Conservation (phyloP, 2,329 filamentous ascomycete genomes). For the Neofusicoccum cordaticola region DNA sequence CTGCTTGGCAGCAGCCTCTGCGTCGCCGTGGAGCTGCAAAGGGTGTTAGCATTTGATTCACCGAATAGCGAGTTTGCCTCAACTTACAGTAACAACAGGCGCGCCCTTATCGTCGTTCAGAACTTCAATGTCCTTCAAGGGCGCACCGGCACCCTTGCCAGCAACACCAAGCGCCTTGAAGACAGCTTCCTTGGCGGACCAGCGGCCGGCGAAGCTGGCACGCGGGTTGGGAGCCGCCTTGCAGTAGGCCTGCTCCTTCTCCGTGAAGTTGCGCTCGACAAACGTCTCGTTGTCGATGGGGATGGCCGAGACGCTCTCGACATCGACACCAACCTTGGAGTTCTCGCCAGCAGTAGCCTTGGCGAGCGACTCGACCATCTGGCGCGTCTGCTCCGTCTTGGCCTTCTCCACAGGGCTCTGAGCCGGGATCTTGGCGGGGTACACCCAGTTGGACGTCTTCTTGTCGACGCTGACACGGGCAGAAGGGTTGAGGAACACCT, state of each 20-base stretch:
- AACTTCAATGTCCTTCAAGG: conserved; percentile 94
- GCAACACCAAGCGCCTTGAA: conserved; percentile 93
- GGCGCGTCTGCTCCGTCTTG: conserved; percentile 61
- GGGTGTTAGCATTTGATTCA: conserved; percentile 11
- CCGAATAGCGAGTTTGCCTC: background rate
- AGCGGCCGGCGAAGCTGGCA: conserved; percentile 89
- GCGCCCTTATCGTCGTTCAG: conserved; percentile 75
- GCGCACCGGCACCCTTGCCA: conserved; percentile 83
- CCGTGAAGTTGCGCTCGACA: conserved; percentile 90
- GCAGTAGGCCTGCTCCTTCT: conserved; percentile 82
- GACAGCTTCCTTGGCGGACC: conserved; percentile 97
- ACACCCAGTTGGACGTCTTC: conserved; percentile 78
- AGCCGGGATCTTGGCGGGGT: conserved; percentile 60
- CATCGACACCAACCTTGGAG: conserved; percentile 88
- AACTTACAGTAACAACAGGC: conserved; percentile 78
- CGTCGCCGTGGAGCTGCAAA: conserved; percentile 76
- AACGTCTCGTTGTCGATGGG: conserved; percentile 95
- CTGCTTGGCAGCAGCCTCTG: conserved; percentile 76
- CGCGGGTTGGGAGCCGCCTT: conserved; percentile 72
- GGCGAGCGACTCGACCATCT: conserved; percentile 75
- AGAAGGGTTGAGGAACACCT: conserved; percentile 90
- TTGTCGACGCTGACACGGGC: conserved; percentile 82
- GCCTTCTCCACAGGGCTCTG: conserved; percentile 55
- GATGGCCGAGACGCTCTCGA: conserved; percentile 82
- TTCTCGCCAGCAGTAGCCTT: conserved; percentile 56